Evolutionary conservation across 2,329 filamentous ascomycete genomes (phyloP).

Genomic region (Diaporthe citrichinensis): DNA sequence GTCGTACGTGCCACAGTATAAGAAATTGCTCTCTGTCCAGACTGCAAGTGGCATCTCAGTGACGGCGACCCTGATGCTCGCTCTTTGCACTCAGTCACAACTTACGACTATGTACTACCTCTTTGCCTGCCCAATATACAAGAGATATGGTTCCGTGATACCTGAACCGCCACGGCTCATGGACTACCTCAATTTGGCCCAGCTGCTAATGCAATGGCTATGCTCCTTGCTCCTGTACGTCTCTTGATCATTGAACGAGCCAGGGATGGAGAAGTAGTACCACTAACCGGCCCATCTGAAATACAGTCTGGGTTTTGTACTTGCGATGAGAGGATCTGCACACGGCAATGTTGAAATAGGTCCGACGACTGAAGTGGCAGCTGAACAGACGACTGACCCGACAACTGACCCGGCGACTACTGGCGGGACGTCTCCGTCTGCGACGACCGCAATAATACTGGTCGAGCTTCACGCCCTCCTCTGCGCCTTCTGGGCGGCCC

Average conservation of each 20-base stretch:
- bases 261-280: not conserved
- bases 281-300: not conserved
- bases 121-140: constrained; percentile 17
- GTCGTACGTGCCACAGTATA: constrained; percentile 9
- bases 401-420: not conserved
- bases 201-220: not conserved
- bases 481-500: not conserved
- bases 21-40: not conserved
- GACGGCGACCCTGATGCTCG: constrained; percentile 2
- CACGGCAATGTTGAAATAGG: not conserved
- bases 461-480: not conserved
- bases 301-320: not conserved
- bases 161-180: constrained; percentile 9
- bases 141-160: not conserved
- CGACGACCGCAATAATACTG: not conserved
- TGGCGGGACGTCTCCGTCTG: not conserved
- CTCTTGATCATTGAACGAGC: not conserved
- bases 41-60: not conserved
- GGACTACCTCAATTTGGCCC: constrained; percentile 4
- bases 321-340: not conserved
- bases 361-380: not conserved
- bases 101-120: not conserved
- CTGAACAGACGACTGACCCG: not conserved
- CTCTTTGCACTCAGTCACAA: constrained; percentile 10
- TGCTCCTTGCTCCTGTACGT: not conserved